Evolutionary conservation across 192 early-diverging fungal genomes (phyloP).

Genomic region (Coemansia sp.): DNA sequence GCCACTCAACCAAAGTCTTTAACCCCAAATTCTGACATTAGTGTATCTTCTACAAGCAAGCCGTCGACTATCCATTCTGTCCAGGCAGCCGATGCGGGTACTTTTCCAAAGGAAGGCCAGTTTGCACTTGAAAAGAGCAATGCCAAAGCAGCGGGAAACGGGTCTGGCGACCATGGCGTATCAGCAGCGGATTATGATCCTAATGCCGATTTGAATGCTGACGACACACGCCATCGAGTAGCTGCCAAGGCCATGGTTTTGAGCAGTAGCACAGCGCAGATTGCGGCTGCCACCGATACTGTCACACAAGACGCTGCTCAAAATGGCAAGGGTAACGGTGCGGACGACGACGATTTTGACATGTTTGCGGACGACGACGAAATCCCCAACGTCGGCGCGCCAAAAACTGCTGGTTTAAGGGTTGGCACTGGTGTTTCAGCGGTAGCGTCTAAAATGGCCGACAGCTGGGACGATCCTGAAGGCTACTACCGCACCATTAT

Average conservation of each 20-base stretch:
- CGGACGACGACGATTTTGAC: conserved; percentile 34
- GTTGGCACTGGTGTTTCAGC: conserved; percentile 5
- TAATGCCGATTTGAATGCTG: conserved; percentile 64
- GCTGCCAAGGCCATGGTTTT: conserved; percentile 6
- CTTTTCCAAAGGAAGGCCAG: neutral
- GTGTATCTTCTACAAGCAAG: conserved; percentile 8
- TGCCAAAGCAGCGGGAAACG: neutral
- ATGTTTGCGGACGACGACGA: conserved; percentile 71
- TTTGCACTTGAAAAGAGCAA: conserved; percentile 31
- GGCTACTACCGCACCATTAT: conserved; percentile 94
- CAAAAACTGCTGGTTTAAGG: conserved; percentile 14
- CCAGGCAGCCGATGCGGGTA: neutral
- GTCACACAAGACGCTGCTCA: conserved; percentile 5
- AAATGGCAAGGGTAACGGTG: conserved; percentile 14
- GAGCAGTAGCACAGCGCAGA: neutral
- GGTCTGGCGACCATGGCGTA: conserved; percentile 27
- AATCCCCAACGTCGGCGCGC: neutral
- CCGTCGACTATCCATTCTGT: neutral
- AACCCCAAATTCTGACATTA: conserved; percentile 26
- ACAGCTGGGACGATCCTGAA: conserved; percentile 96
- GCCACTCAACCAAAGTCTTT: conserved; percentile 49
- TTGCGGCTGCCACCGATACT: neutral
- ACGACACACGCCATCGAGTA: conserved; percentile 62
- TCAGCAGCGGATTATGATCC: conserved; percentile 83
- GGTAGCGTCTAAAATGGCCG: conserved; percentile 48